A percentile compares a stretch with the other conserved stretches of the same genome.
These are phyloP conservation scores for Laetiporus sulphureus DNA, from an alignment of 1,284 basidiomycete species.

Conservation along the genomic window DNA sequence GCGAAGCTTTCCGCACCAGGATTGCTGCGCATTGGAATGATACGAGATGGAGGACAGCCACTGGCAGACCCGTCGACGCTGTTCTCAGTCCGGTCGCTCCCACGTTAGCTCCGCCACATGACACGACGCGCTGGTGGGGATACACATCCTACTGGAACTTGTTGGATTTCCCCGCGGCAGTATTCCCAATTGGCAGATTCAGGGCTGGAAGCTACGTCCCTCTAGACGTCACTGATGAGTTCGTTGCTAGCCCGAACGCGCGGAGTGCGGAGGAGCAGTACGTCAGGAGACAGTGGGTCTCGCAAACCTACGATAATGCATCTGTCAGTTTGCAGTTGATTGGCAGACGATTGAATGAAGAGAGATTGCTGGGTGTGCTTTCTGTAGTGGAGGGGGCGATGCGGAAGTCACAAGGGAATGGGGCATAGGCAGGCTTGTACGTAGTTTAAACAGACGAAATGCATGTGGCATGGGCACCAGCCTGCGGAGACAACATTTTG, in stretches of 20 bases:
- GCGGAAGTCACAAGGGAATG: no score
- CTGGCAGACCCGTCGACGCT: conserved; percentile 47
- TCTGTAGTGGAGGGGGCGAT: conserved; percentile 33
- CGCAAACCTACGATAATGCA: conserved; percentile 36
- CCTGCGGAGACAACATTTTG: no score
- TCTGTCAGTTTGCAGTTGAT: conserved; percentile 42
- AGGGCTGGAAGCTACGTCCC: conserved; percentile 15
- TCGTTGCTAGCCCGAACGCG: conserved; percentile 16
- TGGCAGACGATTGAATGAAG: conserved; percentile 43
- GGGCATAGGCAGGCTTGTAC: no score
- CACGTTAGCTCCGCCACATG: conserved; percentile 44
- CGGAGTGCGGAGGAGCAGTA: conserved; percentile 34
- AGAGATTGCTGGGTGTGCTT: conserved; percentile 39
- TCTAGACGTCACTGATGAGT: conserved; percentile 15
- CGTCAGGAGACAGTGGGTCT: conserved; percentile 37
- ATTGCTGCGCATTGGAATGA: conserved; percentile 49
- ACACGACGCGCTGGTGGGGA: conserved; percentile 43
- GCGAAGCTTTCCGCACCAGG: conserved; percentile 36
- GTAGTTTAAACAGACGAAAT: no score
- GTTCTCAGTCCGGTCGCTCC: conserved; percentile 48
- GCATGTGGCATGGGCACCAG: no score
- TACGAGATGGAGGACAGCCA: conserved; percentile 34
- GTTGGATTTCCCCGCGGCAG: conserved; percentile 45
- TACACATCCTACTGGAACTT: conserved; percentile 55
- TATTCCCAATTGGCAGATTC: conserved; percentile 43